A percentile compares a stretch with the other conserved stretches of the same genome.
These are phyloP conservation scores for Infundibulicybe gibba DNA, from an alignment of 768 basidiomycete species.

Conservation along the genomic window DNA sequence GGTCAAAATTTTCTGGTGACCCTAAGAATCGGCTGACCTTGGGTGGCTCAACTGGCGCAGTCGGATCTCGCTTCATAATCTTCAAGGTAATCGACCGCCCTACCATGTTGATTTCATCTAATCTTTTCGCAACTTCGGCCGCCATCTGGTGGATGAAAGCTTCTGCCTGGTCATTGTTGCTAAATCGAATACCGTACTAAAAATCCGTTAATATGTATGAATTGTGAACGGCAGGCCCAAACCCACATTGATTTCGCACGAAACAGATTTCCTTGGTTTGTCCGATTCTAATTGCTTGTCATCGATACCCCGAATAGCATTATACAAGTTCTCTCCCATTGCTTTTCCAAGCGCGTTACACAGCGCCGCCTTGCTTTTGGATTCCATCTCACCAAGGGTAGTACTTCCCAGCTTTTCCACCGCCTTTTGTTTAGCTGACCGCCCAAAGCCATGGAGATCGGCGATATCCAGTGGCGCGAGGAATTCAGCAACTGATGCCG, in stretches of 20 bases:
- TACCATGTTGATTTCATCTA: constrained; percentile 64
- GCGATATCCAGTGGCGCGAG: constrained; percentile 71
- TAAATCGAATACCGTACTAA: constrained; percentile 95
- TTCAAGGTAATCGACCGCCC: constrained; percentile 83
- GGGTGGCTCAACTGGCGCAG: constrained; percentile 84
- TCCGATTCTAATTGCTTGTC: constrained; percentile 75
- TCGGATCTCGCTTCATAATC: constrained; percentile 82
- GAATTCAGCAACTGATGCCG: constrained; percentile 46
- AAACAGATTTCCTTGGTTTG: constrained; percentile 87
- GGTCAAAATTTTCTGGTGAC: not conserved
- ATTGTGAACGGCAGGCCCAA: not conserved
- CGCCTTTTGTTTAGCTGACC: constrained; percentile 72
- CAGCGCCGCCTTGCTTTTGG: constrained; percentile 60
- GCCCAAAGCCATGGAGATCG: constrained; percentile 86
- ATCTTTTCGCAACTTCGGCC: constrained; percentile 67
- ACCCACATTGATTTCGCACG: constrained; percentile 92
- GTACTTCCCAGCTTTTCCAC: constrained; percentile 73
- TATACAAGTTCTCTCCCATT: constrained; percentile 83
- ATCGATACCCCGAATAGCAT: constrained; percentile 83
- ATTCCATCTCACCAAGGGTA: constrained; percentile 63
- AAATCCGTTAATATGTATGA: not conserved
- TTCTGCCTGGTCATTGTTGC: constrained; percentile 77
- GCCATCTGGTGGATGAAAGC: constrained; percentile 75
- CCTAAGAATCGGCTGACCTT: constrained; percentile 52
- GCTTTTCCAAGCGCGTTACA: constrained; percentile 74